phyloP scores from a whole-genome alignment of 768 basidiomycete species.

The Termitomyces sp. region DNA sequence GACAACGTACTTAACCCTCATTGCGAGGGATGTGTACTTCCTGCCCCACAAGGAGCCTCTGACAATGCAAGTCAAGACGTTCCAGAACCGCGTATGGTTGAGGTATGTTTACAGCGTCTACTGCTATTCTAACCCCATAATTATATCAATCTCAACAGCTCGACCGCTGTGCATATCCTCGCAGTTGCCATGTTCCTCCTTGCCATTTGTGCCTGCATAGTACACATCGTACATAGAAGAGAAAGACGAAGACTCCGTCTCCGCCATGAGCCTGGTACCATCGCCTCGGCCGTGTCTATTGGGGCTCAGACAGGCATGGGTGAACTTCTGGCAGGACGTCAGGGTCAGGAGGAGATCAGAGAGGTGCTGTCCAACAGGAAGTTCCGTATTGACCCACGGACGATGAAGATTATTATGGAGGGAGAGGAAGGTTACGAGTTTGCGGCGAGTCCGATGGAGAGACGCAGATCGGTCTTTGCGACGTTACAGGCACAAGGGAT shows the following conservation, averaged over 20 bases:
- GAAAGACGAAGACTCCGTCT: conserved; percentile 43
- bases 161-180: conserved; percentile 41
- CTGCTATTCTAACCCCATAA: neutral
- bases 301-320: conserved; percentile 49
- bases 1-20: conserved; percentile 35
- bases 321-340: conserved; percentile 38
- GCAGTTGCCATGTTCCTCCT: conserved; percentile 39
- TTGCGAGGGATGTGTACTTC: conserved; percentile 53
- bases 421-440: conserved; percentile 46
- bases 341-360: conserved; percentile 35
- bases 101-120: conserved; percentile 29
- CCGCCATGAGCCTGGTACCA: conserved; percentile 48
- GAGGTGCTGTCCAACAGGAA: conserved; percentile 38
- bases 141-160: conserved; percentile 22
- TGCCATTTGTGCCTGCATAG: conserved; percentile 36
- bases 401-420: conserved; percentile 52
- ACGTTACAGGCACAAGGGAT: conserved; percentile 21
- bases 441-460: conserved; percentile 31
- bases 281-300: conserved; percentile 54
- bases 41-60: conserved; percentile 31
- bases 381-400: conserved; percentile 47
- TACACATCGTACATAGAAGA: conserved; percentile 44
- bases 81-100: conserved; percentile 45
- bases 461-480: conserved; percentile 31
- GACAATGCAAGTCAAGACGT: conserved; percentile 37